phyloP scores from a whole-genome alignment of 2,329 filamentous ascomycete species.

The Talaromyces marneffei region DNA sequence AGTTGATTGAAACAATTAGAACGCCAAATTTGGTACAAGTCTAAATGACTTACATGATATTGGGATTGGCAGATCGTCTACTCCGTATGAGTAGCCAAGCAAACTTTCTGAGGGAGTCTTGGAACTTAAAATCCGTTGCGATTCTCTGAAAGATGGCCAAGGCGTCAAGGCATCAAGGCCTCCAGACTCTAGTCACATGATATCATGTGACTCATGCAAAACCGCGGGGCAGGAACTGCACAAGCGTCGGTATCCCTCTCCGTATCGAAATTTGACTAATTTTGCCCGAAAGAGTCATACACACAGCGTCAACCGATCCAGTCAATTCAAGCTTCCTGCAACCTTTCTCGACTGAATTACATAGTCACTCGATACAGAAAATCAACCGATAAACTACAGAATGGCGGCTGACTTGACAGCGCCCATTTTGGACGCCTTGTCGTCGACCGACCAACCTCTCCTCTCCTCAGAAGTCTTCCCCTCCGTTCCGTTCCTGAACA shows the following conservation, averaged over 20 bases:
- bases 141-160: not conserved
- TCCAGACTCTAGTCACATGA: not conserved
- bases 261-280: constrained; percentile 18
- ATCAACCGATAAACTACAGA: not conserved
- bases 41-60: too few species aligned
- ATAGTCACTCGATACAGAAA: not conserved
- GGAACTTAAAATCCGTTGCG: too few species aligned
- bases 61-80: not conserved
- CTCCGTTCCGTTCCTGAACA: constrained; percentile 55
- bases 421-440: constrained; percentile 61
- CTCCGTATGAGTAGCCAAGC: not conserved
- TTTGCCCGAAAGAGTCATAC: constrained; percentile 16
- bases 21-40: not conserved
- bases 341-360: not conserved
- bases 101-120: too few species aligned
- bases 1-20: not conserved
- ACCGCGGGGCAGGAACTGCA: constrained; percentile 12
- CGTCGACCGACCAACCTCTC: constrained; percentile 55
- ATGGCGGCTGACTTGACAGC: constrained; percentile 55
- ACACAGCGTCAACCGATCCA: constrained; percentile 7
- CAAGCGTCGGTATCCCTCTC: not conserved
- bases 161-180: not conserved
- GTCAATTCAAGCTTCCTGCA: not conserved
- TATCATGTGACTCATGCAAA: constrained; percentile 5
- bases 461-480: constrained; percentile 67